Evolutionary conservation across 2,329 filamentous ascomycete genomes (phyloP).

Genomic region (Claviceps sp.): DNA sequence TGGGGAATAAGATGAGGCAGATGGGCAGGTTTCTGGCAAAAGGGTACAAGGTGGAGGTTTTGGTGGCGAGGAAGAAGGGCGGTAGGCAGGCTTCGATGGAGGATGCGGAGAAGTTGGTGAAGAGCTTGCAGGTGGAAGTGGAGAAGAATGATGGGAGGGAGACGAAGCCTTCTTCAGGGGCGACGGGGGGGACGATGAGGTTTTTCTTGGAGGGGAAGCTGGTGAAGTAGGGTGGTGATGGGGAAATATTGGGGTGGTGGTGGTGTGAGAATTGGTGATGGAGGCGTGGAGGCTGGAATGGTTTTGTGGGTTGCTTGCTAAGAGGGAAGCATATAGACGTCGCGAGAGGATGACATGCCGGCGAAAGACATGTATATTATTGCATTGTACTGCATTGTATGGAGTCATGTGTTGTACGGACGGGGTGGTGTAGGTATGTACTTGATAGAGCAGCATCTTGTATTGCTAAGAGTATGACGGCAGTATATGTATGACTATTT

Average conservation of each 20-base stretch:
- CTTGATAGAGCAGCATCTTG: too few species aligned
- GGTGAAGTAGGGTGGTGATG: neutral
- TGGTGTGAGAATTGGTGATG: neutral
- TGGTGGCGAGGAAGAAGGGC: constrained; percentile 53
- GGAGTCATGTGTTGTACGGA: neutral
- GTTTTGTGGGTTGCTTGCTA: too few species aligned
- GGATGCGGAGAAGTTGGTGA: constrained; percentile 47
- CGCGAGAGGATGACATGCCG: neutral
- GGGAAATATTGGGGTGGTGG: neutral
- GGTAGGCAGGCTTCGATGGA: constrained; percentile 42
- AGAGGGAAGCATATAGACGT: too few species aligned
- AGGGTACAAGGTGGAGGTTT: constrained; percentile 62
- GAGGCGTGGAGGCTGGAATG: too few species aligned
- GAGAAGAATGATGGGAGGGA: constrained; percentile 27
- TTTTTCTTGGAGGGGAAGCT: constrained; percentile 27
- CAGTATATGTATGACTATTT: neutral
- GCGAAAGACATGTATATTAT: neutral
- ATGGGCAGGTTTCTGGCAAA: constrained; percentile 57
- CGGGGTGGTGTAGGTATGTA: too few species aligned
- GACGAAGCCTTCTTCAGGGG: constrained; percentile 30
- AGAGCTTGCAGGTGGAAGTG: constrained; percentile 21
- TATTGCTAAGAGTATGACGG: neutral
- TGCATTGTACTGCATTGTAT: neutral
- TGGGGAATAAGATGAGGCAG: constrained; percentile 56
- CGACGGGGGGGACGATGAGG: constrained; percentile 28